Evolutionary conservation across 371 early-diverging fungal genomes (phyloP), one percentile per base, ranked within the genome.

Genomic region (Rhizopus arrhizus): DNA sequence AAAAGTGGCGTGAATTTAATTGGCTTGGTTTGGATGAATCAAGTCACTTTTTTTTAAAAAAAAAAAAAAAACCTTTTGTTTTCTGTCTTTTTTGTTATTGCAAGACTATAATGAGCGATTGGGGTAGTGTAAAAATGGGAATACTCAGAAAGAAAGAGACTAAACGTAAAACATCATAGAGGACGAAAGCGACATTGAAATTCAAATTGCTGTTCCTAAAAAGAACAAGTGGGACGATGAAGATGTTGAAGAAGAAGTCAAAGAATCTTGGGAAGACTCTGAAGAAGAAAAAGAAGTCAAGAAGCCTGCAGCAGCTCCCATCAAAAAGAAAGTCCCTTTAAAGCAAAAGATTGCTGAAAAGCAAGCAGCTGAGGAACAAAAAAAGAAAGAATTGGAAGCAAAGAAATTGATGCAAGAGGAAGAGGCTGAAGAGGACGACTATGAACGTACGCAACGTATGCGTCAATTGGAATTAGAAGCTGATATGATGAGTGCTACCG

Each of bases 221-320:
- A 88, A 83, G 74, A 81, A 83, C 66, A 68, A 80, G 55, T 93
- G 93, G 93, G 91, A 88, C 46, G 93, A 92, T 66, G 95, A 95
- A 60, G 93, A 93, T 64, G 88, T 72, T 4, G 89, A 89, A 31
- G 92, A 91, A 13, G 85, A 87, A 55, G 84, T 81, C 35, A 77
- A 89, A 77, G 91, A 87, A 47, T 76, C 83, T 35, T 93, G 90
- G 91, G 92, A 93, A 53, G 83, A 85, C 35, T 80, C 84, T n/a
- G 87, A 86, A 34, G 88, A 86, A 28, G 87, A 91, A 16, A 72
- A 87, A 28, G 66, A 78, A 48, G 53, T 51, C n/a, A 58, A 66
- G 29, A 62, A 72, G 42, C 53, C 22, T 2, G 22, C 68, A 31
- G 53, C 73, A n/a, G 75, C 83, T 5, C 48, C 63, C 28, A 75